Percentiles rank a stretch among this genome's conserved stretches.
Conservation (phyloP, 1,284 basidiomycete genomes). For the Boletus holoroseus region DNA sequence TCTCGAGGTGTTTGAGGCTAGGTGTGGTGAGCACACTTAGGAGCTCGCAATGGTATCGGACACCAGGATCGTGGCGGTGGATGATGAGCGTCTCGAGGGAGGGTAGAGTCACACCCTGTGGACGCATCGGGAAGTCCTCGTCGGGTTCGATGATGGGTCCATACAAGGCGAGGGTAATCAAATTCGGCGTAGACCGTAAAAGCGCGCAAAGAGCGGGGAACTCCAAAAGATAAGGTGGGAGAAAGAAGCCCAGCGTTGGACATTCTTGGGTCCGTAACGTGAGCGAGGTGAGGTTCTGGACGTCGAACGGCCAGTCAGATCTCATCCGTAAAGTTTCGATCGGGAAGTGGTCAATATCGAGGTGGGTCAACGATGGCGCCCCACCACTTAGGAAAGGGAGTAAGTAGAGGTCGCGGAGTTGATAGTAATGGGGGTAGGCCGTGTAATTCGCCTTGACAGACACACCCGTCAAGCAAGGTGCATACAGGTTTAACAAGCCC, state of each 20-base stretch:
- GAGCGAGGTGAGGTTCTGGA: conserved; percentile 14
- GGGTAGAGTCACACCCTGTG: conserved; percentile 3
- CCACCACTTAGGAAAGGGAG: conserved; percentile 18
- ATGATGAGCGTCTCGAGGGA: conserved; percentile 17
- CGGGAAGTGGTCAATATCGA: conserved; percentile 21
- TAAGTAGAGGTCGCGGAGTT: conserved; percentile 1
- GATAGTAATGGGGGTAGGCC: conserved; percentile 9
- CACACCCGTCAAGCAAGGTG: conserved; percentile 12
- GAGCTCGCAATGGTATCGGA: conserved; percentile 20
- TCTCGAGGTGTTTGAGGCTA: conserved; percentile 17
- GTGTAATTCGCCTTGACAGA: conserved; percentile 15
- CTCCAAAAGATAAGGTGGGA: conserved; percentile 18
- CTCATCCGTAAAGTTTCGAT: conserved; percentile 13
- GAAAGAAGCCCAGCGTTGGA: not conserved
- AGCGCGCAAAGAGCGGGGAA: conserved; percentile 14
- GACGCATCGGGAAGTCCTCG: conserved; percentile 10
- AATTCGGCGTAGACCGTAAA: conserved; percentile 12
- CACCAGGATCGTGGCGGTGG: conserved; percentile 15
- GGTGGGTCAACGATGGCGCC: conserved; percentile 11
- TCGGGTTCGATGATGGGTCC: conserved; percentile 20
- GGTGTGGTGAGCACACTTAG: conserved; percentile 15
- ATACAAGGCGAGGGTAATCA: conserved; percentile 16
- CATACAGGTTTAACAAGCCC: conserved; percentile 2
- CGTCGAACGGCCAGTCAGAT: conserved; percentile 9
- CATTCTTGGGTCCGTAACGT: conserved; percentile 16